Evolutionary conservation across 352 stramenopile species (phyloP).

Genomic region (Albugo laibachii): DNA sequence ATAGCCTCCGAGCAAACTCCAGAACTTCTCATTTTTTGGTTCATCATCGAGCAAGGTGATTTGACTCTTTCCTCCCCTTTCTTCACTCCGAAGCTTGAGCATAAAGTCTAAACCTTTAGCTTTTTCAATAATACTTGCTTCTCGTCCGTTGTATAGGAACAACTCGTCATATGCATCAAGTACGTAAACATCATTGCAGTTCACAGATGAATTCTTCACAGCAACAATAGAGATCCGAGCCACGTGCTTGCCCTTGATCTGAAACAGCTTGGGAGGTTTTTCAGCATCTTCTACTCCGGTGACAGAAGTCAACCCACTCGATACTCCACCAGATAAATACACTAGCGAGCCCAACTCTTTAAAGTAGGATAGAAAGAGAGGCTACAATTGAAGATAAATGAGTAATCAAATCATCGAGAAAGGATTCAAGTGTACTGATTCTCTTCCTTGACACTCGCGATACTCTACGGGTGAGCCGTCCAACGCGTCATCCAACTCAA

Average conservation of each 20-base stretch:
- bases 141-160: slow-evolving; percentile 68
- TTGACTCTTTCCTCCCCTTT: slow-evolving; percentile 50
- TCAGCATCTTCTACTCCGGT: slow-evolving; percentile 69
- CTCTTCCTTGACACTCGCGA: slow-evolving; percentile 60
- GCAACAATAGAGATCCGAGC: slow-evolving; percentile 77
- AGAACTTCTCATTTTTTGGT: slow-evolving; percentile 81
- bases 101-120: slow-evolving; percentile 80
- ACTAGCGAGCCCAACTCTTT: slow-evolving; percentile 64
- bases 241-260: slow-evolving; percentile 81
- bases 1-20: slow-evolving; percentile 78
- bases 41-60: slow-evolving; percentile 82
- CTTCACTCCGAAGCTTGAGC: slow-evolving; percentile 73
- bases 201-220: slow-evolving; percentile 64
- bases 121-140: slow-evolving; percentile 79
- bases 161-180: slow-evolving; percentile 85
- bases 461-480: slow-evolving; percentile 85
- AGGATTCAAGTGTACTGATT: slow-evolving; percentile 23
- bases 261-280: slow-evolving; percentile 74
- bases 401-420: slow-evolving; percentile 1
- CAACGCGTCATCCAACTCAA: slow-evolving; percentile 90
- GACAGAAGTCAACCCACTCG: slow-evolving; percentile 76
- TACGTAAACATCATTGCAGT: slow-evolving; percentile 88
- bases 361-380: slow-evolving; percentile 90
- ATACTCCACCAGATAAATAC: slow-evolving; percentile 86
- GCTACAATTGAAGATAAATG: slow-evolving; percentile 9